phyloP scores from a whole-genome alignment of 371 early-diverging fungal genomes.

The Mortierella sp. region DNA sequence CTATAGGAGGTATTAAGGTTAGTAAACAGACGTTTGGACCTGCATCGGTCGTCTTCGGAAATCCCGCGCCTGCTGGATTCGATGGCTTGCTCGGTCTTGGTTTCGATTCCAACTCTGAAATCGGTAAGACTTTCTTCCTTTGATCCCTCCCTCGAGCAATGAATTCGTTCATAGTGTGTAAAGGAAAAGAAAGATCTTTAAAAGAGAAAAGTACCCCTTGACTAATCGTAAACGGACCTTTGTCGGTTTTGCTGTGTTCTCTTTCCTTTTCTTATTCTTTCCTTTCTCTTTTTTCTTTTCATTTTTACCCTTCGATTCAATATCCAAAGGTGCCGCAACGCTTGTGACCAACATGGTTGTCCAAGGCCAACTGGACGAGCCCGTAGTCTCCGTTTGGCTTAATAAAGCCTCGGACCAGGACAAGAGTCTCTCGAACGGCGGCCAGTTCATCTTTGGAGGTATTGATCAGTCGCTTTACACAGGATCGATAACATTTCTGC shows the following conservation, averaged over 20 bases:
- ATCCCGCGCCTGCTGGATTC: conserved; percentile 14
- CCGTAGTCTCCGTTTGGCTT: conserved; percentile 44
- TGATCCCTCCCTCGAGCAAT: no score
- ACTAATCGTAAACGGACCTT: no score
- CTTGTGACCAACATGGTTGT: conserved; percentile 37
- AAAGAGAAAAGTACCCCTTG: no score
- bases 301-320: neutral
- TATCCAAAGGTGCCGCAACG: conserved; percentile 18
- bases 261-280: no score
- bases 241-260: no score
- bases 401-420: conserved; percentile 47
- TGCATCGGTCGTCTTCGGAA: conserved; percentile 25
- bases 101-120: conserved; percentile 39
- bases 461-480: conserved; percentile 26
- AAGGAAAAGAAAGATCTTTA: no score
- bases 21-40: conserved; percentile 33
- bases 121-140: conserved; percentile 9
- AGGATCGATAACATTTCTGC: conserved; percentile 35
- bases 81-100: conserved; percentile 48
- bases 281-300: no score
- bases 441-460: conserved; percentile 50
- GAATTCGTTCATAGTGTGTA: no score
- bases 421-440: conserved; percentile 26
- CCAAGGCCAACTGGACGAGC: conserved; percentile 33
- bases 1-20: conserved; percentile 35